These are phyloP conservation scores for Talaromyces verruculosus DNA, from an alignment of 2,329 filamentous ascomycete genomes.

Conservation along the genomic window DNA sequence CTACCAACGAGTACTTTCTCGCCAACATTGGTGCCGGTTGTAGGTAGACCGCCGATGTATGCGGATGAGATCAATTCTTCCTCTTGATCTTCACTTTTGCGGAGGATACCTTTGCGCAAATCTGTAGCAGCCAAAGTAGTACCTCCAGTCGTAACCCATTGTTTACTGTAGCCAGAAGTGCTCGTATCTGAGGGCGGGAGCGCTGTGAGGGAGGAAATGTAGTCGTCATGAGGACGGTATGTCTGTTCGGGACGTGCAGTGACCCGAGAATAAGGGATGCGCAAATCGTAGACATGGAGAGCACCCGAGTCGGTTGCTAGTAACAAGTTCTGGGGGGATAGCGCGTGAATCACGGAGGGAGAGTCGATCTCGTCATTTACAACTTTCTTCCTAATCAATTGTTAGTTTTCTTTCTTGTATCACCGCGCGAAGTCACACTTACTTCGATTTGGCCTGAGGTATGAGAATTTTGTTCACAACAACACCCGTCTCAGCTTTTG, in stretches of 20 bases:
- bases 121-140: slow-evolving; percentile 90
- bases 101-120: slow-evolving; percentile 78
- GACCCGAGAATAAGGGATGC: slow-evolving; percentile 57
- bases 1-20: slow-evolving; percentile 75
- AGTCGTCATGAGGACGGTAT: slow-evolving; percentile 86
- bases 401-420: neutral
- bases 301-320: slow-evolving; percentile 88
- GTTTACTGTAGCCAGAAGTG: slow-evolving; percentile 86
- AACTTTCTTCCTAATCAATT: slow-evolving; percentile 13
- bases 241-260: slow-evolving; percentile 70
- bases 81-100: slow-evolving; percentile 90
- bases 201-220: slow-evolving; percentile 82
- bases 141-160: slow-evolving; percentile 91
- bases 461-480: slow-evolving; percentile 82
- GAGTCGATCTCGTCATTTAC: slow-evolving; percentile 63
- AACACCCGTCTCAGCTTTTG: slow-evolving; percentile 58
- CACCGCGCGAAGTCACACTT: slow-evolving; percentile 26
- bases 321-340: slow-evolving; percentile 84
- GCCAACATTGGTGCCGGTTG: slow-evolving; percentile 65
- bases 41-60: slow-evolving; percentile 74
- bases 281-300: slow-evolving; percentile 83
- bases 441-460: slow-evolving; percentile 53
- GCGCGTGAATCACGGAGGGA: slow-evolving; percentile 59
- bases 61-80: slow-evolving; percentile 83
- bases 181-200: slow-evolving; percentile 76